A percentile compares a stretch with the other conserved stretches of the same genome.
These are phyloP conservation scores for Pilaira anomala DNA, from an alignment of 192 early-diverging fungal genomes.

Conservation along the genomic window DNA sequence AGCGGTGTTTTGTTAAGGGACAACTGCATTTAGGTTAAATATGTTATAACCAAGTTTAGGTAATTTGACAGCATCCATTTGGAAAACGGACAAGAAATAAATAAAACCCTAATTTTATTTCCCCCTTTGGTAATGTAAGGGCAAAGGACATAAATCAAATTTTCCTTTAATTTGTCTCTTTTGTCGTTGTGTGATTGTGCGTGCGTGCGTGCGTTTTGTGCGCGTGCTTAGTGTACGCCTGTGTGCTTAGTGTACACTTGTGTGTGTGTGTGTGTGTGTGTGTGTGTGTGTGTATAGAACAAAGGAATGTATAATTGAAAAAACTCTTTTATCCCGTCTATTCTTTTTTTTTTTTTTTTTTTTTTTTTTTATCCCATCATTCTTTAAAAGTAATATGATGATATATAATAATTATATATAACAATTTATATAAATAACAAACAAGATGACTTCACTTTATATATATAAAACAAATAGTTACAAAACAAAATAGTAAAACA, in stretches of 20 bases:
- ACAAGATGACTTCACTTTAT: no score
- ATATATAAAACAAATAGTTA: no score
- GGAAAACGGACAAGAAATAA: constrained; percentile 14
- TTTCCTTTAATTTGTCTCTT: neutral
- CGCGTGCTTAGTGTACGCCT: no score
- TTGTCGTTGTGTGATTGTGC: neutral
- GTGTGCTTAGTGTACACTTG: no score
- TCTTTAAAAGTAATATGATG: neutral
- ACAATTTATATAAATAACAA: no score
- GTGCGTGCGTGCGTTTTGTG: neutral
- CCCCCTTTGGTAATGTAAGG: constrained; percentile 15
- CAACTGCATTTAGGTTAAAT: constrained; percentile 2
- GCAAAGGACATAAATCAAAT: neutral
- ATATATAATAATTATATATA: no score
- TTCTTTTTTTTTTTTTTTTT: neutral
- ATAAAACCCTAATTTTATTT: neutral
- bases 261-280: neutral
- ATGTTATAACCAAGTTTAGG: constrained; percentile 18
- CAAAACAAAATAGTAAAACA: no score
- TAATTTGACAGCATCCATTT: constrained; percentile 13
- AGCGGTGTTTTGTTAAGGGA: no score
- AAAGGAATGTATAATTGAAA: neutral
- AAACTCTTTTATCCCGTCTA: neutral
- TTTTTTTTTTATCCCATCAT: neutral
- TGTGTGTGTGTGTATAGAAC: neutral